phyloP scores from a whole-genome alignment of 768 basidiomycete species.

The Lactarius trivialis region DNA sequence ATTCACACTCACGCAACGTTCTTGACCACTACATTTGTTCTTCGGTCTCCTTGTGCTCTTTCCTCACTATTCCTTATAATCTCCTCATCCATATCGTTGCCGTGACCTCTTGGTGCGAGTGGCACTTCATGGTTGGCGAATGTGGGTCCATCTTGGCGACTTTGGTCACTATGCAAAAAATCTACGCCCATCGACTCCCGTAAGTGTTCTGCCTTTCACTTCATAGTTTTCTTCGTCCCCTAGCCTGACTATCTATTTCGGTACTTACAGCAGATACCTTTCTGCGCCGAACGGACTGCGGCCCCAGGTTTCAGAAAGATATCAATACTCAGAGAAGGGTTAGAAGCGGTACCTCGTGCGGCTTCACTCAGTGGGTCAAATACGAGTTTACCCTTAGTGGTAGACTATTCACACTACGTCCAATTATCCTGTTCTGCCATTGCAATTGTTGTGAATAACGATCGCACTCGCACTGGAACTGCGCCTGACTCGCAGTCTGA shows the following conservation, averaged over 20 bases:
- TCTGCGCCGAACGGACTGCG: neutral
- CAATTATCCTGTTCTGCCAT: neutral
- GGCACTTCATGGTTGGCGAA: constrained; percentile 6
- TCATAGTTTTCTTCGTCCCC: neutral
- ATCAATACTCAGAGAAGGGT: neutral
- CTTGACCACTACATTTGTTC: neutral
- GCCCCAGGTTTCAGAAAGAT: neutral
- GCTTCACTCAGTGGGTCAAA: neutral
- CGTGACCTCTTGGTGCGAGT: constrained; percentile 5
- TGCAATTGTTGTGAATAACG: constrained; percentile 2
- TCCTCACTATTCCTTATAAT: neutral
- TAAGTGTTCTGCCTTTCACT: neutral
- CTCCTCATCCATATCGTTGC: neutral
- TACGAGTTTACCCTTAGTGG: neutral
- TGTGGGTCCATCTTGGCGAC: neutral
- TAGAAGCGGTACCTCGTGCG: neutral
- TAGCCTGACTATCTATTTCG: neutral
- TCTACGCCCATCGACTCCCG: neutral
- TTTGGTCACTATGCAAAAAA: neutral
- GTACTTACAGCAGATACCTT: neutral
- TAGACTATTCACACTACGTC: constrained; percentile 2
- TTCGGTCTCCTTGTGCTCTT: neutral
- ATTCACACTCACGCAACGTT: neutral
- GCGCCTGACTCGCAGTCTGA: neutral
- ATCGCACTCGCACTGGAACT: neutral